Evolutionary conservation across 2,329 filamentous ascomycete species (phyloP), one percentile per base, ranked within the genome.

Genomic region (Emmonsiellopsis sp.): DNA sequence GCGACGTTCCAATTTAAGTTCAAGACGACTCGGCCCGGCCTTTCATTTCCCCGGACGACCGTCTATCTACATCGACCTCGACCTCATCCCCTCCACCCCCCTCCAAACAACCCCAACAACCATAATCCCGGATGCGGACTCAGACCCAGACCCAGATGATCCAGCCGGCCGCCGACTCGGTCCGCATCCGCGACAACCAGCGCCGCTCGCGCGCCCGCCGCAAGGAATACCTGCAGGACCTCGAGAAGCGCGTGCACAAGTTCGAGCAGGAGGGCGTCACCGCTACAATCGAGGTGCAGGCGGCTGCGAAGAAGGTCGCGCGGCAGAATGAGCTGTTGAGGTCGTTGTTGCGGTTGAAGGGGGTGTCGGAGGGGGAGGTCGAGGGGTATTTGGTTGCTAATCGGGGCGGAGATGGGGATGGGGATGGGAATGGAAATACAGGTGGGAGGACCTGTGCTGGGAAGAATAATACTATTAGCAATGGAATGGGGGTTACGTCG

Each of bases 111-210:
- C 21, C 5, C 21, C 21, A 27, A 27, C 21, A 27, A 27, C 21
- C 21, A 27, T 27, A 27, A 3, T 27, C 21, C 21, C 5, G 21
- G 21, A 27, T 27, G 21, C 21, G 21, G 21, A 27, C 21, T 27
- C 21, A 27, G 21, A 27, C 21, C 3, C 21, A 27, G 21, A 27
- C 21, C 21, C 27, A 32, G 11, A 45, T 45, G 9, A 32, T 13
- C 8, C 43, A 32, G 43, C 43, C 14, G 21, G 27, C 33, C 33
- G 21, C 33, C 13, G 34, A 48, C 34, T 50, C 50, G 39, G 74
- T 76, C 53, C 83, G 86, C 54, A 84, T 89, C 59, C 80, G 86
- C 58, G 84, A 90, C 62, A 91, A 90, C 62, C 87, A 90, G 65
- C 78, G 86, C 53, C 82, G 86, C 57, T 88, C 84, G n/a, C 82